Evolutionary conservation across 495 filamentous ascomycete species (phyloP).

Genomic region (Penicillium chermesinum): DNA sequence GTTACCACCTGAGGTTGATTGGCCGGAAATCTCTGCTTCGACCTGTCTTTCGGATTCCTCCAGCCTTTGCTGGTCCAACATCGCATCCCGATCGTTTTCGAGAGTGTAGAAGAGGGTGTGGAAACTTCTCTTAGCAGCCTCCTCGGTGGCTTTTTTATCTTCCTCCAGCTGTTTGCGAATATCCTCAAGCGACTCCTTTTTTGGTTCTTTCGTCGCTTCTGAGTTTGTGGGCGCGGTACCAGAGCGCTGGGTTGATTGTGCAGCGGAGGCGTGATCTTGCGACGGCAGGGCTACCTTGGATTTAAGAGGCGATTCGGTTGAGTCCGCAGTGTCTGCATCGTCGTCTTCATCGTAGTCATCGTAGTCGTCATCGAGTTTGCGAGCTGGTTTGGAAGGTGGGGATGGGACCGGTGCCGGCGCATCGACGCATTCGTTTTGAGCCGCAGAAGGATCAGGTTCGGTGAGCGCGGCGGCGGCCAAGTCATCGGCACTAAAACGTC

Average conservation of each 20-base stretch:
- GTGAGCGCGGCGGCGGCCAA: conserved; percentile 22
- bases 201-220: conserved; percentile 38
- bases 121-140: conserved; percentile 82
- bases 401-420: conserved; percentile 30
- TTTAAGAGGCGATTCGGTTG: conserved; percentile 52
- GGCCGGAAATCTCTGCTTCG: conserved; percentile 84
- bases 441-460: conserved; percentile 26
- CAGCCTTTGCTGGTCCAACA: conserved; percentile 95
- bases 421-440: conserved; percentile 35
- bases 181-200: conserved; percentile 70
- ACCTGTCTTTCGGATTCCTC: conserved; percentile 95
- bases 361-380: conserved; percentile 75
- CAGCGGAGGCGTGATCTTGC: conserved; percentile 30
- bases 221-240: conserved; percentile 21
- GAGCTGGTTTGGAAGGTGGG: conserved; percentile 55
- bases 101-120: conserved; percentile 90
- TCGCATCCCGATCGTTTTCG: conserved; percentile 89
- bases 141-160: conserved; percentile 88
- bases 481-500: conserved; percentile 33
- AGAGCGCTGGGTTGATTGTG: conserved; percentile 25
- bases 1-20: conserved; percentile 45
- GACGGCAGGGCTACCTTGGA: conserved; percentile 47
- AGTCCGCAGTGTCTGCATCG: conserved; percentile 58
- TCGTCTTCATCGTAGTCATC: conserved; percentile 85
- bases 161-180: conserved; percentile 90